Percentiles rank a stretch among this genome's conserved stretches.
These are phyloP conservation scores for Pseudogymnoascus sp. DNA, from an alignment of 2,329 filamentous ascomycete species.

Conservation along the genomic window DNA sequence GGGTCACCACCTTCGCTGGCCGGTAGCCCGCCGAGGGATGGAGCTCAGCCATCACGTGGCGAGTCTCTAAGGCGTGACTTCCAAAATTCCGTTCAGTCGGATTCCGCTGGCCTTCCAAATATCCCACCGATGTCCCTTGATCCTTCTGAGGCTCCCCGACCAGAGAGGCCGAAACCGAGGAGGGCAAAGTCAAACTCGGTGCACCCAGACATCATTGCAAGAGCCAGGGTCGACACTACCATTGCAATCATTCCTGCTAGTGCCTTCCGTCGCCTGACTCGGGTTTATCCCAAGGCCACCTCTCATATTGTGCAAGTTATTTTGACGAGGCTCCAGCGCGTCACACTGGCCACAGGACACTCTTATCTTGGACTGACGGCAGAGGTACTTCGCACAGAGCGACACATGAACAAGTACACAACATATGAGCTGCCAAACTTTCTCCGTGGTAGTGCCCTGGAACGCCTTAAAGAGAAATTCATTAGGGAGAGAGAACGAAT, in stretches of 20 bases:
- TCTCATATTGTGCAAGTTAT: constrained; percentile 98
- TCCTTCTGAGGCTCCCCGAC: constrained; percentile 16
- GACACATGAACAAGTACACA: constrained; percentile 88
- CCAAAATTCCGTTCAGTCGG: neutral
- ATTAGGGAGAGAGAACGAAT: constrained; percentile 73
- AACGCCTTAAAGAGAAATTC: constrained; percentile 89
- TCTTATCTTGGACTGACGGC: constrained; percentile 86
- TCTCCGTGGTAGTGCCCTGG: constrained; percentile 72
- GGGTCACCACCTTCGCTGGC: constrained; percentile 25
- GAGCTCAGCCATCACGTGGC: neutral
- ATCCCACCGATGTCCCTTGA: constrained; percentile 74
- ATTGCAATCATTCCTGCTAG: constrained; percentile 97
- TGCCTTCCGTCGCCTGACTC: constrained; percentile 84
- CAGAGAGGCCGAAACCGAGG: constrained; percentile 30
- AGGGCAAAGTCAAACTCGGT: constrained; percentile 60
- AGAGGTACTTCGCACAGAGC: constrained; percentile 87
- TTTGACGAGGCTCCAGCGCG: constrained; percentile 83
- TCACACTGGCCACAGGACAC: constrained; percentile 90
- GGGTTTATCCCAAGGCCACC: constrained; percentile 91
- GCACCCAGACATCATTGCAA: constrained; percentile 94
- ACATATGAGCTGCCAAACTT: constrained; percentile 87
- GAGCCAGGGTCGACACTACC: constrained; percentile 91
- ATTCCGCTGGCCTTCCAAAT: constrained; percentile 36
- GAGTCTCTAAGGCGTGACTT: neutral
- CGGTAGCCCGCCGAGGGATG: constrained; percentile 14